These are phyloP conservation scores for Clarireedia homoeocarpa DNA, from an alignment of 2,329 filamentous ascomycete genomes.

Conservation along the genomic window DNA sequence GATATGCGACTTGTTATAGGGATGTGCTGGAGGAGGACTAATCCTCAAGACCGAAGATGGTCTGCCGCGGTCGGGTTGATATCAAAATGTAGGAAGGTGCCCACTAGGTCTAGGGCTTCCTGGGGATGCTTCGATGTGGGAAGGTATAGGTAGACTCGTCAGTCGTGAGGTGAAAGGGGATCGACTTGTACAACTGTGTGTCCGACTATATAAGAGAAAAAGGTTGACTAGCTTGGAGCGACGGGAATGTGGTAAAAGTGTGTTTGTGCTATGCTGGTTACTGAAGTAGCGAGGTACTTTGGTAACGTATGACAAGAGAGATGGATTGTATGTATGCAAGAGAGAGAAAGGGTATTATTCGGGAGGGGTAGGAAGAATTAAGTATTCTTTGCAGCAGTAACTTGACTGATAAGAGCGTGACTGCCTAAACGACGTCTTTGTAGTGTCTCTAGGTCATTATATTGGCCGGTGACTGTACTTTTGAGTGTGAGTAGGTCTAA, in stretches of 20 bases:
- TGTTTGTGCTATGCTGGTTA: not conserved
- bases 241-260: constrained; percentile 4
- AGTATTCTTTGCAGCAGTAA: constrained; percentile 7
- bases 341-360: not conserved
- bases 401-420: constrained; percentile 4
- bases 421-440: constrained; percentile 2
- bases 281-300: not conserved
- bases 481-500: not conserved
- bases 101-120: not conserved
- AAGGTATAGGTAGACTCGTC: not conserved
- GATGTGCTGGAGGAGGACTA: not conserved
- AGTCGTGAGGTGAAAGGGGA: not conserved
- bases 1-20: not conserved
- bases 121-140: not conserved
- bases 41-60: not conserved
- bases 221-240: not conserved
- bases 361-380: constrained; percentile 6
- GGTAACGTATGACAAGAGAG: constrained; percentile 4
- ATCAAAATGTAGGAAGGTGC: not conserved
- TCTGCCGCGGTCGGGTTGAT: not conserved
- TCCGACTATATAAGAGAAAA: not conserved
- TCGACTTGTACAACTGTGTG: not conserved
- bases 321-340: not conserved
- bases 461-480: constrained; percentile 4
- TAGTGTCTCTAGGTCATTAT: constrained; percentile 2